Conservation (phyloP, 2,329 filamentous ascomycete species). For the Fonsecaea nubica region DNA sequence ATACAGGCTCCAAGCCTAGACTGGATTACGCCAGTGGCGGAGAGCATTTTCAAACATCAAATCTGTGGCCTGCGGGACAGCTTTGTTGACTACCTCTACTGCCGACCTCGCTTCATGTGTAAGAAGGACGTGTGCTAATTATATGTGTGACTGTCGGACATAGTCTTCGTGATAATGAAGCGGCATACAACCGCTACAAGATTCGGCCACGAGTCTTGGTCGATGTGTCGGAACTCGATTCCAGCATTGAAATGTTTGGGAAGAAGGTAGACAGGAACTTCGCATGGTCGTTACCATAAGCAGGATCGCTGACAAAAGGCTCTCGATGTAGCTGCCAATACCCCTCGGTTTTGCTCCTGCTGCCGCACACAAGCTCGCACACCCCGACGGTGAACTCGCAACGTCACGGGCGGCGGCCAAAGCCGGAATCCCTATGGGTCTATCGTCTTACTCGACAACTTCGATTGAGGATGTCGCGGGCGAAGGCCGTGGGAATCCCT, state of each 20-base stretch:
- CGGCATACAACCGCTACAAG: not conserved
- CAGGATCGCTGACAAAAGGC: conserved; percentile 34
- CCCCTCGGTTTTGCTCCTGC: conserved; percentile 52
- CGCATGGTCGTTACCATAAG: too few relatives aligned
- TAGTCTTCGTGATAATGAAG: not conserved
- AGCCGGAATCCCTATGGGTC: conserved; percentile 54
- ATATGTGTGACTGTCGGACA: not conserved
- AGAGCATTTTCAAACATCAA: not conserved
- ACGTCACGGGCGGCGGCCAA: conserved; percentile 56
- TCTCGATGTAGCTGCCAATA: not conserved
- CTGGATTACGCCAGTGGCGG: too few relatives aligned
- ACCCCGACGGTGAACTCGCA: conserved; percentile 57
- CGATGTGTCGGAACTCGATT: conserved; percentile 49
- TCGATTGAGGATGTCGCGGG: conserved; percentile 54
- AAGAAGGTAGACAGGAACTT: conserved; percentile 29
- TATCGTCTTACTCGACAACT: conserved; percentile 56
- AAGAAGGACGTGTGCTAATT: too few relatives aligned
- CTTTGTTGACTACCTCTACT: too few relatives aligned
- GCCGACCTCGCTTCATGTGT: too few relatives aligned
- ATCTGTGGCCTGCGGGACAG: too few relatives aligned
- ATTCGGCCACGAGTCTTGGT: conserved; percentile 56
- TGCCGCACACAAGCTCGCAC: conserved; percentile 43
- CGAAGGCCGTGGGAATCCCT: conserved; percentile 45
- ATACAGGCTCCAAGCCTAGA: too few relatives aligned
- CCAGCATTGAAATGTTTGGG: conserved; percentile 45